Evolutionary conservation across 2,329 filamentous ascomycete species (phyloP).

Genomic region (Ustulina deusta): DNA sequence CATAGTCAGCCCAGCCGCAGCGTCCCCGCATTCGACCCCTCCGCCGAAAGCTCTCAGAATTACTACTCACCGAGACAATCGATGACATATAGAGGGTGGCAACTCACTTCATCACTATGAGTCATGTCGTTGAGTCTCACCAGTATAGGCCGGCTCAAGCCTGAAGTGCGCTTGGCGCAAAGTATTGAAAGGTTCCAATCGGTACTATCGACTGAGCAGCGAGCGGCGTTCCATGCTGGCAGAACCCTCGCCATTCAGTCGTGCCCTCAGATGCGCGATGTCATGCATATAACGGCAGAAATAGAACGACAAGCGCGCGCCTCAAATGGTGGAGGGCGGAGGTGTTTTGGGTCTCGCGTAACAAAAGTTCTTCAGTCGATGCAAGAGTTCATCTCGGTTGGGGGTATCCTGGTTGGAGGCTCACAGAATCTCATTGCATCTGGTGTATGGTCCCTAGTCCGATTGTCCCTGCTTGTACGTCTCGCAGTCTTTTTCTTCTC

Average conservation of each 20-base stretch:
- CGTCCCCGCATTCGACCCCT: too few relatives aligned
- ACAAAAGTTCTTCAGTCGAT: conserved; percentile 56
- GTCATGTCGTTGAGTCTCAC: conserved; percentile 16
- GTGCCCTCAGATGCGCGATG: conserved; percentile 52
- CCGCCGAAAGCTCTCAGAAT: neutral
- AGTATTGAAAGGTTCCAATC: conserved; percentile 57
- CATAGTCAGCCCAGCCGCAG: too few relatives aligned
- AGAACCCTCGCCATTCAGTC: conserved; percentile 39
- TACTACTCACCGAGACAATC: neutral
- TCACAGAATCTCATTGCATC: conserved; percentile 60
- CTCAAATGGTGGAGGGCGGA: conserved; percentile 37
- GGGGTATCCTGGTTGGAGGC: conserved; percentile 56
- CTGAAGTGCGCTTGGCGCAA: conserved; percentile 56
- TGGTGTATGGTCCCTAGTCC: conserved; percentile 59
- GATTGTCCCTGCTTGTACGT: conserved; percentile 56
- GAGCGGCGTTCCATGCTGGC: conserved; percentile 46
- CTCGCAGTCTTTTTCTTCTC: neutral
- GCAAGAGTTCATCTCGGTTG: conserved; percentile 59
- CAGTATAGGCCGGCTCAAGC: conserved; percentile 41
- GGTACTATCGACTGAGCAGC: conserved; percentile 53
- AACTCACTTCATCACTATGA: neutral
- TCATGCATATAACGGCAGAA: conserved; percentile 57
- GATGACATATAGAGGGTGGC: neutral
- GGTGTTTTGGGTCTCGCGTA: conserved; percentile 57
- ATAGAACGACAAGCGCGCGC: conserved; percentile 47